These are phyloP conservation scores for Volvariella surrecta DNA, from an alignment of 1,284 basidiomycete species.

Conservation along the genomic window DNA sequence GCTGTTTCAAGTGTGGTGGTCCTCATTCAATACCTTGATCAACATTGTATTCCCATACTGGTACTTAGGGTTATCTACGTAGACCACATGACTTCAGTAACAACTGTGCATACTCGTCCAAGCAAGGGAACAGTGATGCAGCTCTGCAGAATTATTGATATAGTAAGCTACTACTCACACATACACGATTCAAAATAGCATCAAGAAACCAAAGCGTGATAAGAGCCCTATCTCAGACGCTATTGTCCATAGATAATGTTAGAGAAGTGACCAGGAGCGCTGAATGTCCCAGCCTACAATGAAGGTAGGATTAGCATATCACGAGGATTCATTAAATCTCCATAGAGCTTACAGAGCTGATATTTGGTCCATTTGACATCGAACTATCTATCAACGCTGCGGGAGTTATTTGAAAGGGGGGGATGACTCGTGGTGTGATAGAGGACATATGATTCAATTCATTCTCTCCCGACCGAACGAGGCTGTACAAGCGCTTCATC, in stretches of 20 bases:
- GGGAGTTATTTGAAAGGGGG: slow-evolving; percentile 14
- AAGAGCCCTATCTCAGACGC: slow-evolving; percentile 6
- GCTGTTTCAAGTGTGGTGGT: too few relatives aligned
- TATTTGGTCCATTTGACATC: background rate
- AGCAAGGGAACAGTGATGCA: too few relatives aligned
- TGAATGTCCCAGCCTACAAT: slow-evolving; percentile 3
- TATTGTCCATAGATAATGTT: slow-evolving; percentile 16
- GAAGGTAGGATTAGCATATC: slow-evolving; percentile 1
- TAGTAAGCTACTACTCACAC: too few relatives aligned
- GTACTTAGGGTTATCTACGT: too few relatives aligned
- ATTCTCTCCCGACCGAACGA: slow-evolving; percentile 36
- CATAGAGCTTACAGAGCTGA: background rate
- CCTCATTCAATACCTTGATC: too few relatives aligned
- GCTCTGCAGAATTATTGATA: too few relatives aligned
- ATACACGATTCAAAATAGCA: background rate
- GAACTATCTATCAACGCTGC: slow-evolving; percentile 15
- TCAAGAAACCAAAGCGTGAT: slow-evolving; percentile 4
- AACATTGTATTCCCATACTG: too few relatives aligned
- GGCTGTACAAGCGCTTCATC: slow-evolving; percentile 48
- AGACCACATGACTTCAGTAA: too few relatives aligned
- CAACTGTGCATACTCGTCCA: too few relatives aligned
- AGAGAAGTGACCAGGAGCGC: slow-evolving; percentile 12
- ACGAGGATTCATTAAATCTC: too few relatives aligned
- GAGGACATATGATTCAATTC: slow-evolving; percentile 50
- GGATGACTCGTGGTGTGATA: slow-evolving; percentile 24